Conservation (phyloP, 257 asterid species). For the Fraxinus pennsylvanica region DNA sequence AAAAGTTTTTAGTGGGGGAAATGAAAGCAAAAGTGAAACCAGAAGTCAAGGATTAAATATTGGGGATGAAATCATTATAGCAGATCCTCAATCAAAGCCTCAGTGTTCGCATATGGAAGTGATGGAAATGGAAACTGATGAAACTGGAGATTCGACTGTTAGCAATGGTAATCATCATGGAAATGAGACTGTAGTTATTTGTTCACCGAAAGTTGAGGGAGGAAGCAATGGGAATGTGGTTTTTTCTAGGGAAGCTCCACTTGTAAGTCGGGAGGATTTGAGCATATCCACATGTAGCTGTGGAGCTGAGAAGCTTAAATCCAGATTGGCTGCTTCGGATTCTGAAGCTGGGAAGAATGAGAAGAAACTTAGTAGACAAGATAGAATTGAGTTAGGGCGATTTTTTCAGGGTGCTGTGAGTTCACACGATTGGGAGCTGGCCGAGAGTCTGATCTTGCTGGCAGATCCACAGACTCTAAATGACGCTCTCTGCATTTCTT, state of each 20-base stretch:
- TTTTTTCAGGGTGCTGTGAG: conserved; percentile 95
- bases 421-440: conserved; percentile 89
- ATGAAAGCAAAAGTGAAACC: conserved; percentile 8
- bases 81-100: conserved; percentile 32
- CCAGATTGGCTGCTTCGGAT: conserved; percentile 62
- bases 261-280: conserved; percentile 55
- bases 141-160: conserved; percentile 30
- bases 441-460: conserved; percentile 78
- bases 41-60: conserved; percentile 21
- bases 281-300: conserved; percentile 57
- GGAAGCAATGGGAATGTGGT: conserved; percentile 64
- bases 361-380: conserved; percentile 83
- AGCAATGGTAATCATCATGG: conserved; percentile 27
- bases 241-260: conserved; percentile 72
- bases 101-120: conserved; percentile 60
- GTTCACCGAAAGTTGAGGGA: conserved; percentile 50
- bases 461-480: conserved; percentile 93
- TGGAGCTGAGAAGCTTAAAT: conserved; percentile 77
- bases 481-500: conserved; percentile 82
- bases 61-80: conserved; percentile 18
- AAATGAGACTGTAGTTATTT: conserved; percentile 37
- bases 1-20: conserved; percentile 20
- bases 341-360: conserved; percentile 61
- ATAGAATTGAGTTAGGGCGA: conserved; percentile 86
- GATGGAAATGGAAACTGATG: conserved; percentile 66